These are phyloP conservation scores for Rhodamnia rubescens DNA, from an alignment of 345 rosid genomes.

Conservation along the genomic window DNA sequence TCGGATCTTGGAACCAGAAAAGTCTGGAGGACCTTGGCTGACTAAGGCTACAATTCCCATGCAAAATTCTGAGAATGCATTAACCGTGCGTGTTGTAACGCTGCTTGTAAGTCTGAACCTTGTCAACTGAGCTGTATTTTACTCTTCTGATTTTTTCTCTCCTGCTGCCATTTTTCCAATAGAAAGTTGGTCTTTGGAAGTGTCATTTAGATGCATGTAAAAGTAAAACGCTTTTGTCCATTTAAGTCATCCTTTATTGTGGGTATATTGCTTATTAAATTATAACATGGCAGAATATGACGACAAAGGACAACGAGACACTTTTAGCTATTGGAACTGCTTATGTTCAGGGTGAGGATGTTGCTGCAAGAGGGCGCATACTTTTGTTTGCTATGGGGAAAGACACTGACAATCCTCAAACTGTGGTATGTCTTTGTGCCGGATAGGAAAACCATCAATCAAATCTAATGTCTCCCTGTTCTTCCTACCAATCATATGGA, in stretches of 20 bases:
- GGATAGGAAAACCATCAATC: not conserved
- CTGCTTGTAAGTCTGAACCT: constrained; percentile 55
- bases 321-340: constrained; percentile 95
- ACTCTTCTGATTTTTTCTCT: not conserved
- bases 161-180: not conserved
- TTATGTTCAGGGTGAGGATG: constrained; percentile 99
- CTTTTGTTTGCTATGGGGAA: constrained; percentile 71
- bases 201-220: not conserved
- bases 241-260: not conserved
- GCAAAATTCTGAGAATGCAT: constrained; percentile 93
- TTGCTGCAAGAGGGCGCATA: constrained; percentile 95
- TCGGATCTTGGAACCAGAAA: constrained; percentile 83
- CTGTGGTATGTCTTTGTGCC: constrained; percentile 32
- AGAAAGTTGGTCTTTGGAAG: not conserved
- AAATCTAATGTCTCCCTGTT: not conserved
- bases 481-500: not conserved
- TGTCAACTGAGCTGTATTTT: constrained; percentile 4
- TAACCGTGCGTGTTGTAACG: constrained; percentile 85
- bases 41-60: constrained; percentile 86
- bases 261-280: not conserved
- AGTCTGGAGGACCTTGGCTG: constrained; percentile 86
- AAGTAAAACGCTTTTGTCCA: not conserved
- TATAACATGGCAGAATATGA: constrained; percentile 51
- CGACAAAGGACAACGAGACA: constrained; percentile 75
- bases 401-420: constrained; percentile 52